Conservation (phyloP, 2,329 filamentous ascomycete species). For the Grosmannia clavigera region DNA sequence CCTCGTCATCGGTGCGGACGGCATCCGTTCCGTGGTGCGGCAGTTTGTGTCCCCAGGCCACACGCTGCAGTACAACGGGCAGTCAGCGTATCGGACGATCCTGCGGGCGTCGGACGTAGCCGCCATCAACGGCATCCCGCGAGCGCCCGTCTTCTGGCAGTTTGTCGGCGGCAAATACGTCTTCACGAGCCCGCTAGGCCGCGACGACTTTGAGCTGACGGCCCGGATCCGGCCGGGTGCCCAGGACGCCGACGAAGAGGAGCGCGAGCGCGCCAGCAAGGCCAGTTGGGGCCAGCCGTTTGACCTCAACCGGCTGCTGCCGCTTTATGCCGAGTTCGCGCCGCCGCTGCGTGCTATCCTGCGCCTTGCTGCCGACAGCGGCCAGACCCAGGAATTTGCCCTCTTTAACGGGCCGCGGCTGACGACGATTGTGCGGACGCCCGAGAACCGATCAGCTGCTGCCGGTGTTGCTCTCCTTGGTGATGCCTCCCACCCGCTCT, state of each 20-base stretch:
- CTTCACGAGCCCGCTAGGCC: slow-evolving; percentile 21
- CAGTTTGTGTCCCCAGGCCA: slow-evolving; percentile 26
- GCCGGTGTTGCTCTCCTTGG: slow-evolving; percentile 31
- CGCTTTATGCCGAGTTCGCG: slow-evolving; percentile 18
- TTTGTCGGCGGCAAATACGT: slow-evolving; percentile 19
- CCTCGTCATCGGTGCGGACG: slow-evolving; percentile 16
- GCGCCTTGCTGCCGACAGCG: slow-evolving; percentile 15
- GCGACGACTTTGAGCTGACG: slow-evolving; percentile 23
- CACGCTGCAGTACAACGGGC: slow-evolving; percentile 29
- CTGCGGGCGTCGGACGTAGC: slow-evolving; percentile 15
- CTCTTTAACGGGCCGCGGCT: slow-evolving; percentile 20
- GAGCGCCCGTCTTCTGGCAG: slow-evolving; percentile 20
- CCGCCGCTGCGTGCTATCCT: slow-evolving; percentile 19
- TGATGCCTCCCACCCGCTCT: slow-evolving; percentile 36
- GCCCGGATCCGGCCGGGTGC: slow-evolving; percentile 13
- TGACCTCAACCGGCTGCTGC: slow-evolving; percentile 12
- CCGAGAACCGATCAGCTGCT: not conserved
- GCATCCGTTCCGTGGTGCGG: slow-evolving; percentile 18
- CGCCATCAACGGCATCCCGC: slow-evolving; percentile 19
- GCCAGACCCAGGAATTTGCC: slow-evolving; percentile 15
- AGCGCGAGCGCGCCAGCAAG: slow-evolving; percentile 13
- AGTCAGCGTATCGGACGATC: slow-evolving; percentile 21
- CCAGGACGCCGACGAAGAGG: slow-evolving; percentile 12
- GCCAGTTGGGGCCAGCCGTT: slow-evolving; percentile 20
- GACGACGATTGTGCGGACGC: slow-evolving; percentile 13